phyloP scores from a whole-genome alignment of 306 rosid genomes.

The Vigna trinervia region DNA sequence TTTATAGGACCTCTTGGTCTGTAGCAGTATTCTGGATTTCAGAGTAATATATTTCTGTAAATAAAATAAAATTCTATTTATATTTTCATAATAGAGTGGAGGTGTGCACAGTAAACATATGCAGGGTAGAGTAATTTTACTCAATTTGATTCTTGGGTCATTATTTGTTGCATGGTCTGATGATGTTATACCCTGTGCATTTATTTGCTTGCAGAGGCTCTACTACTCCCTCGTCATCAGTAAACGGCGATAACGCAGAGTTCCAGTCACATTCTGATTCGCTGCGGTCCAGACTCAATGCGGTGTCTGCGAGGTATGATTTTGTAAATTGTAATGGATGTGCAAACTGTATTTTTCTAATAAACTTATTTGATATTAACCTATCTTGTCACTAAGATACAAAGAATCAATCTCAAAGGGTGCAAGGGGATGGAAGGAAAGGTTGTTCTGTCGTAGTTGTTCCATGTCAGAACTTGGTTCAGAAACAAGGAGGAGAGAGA shows the following conservation, averaged over 20 bases:
- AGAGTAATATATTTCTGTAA: neutral
- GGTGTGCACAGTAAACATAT: neutral
- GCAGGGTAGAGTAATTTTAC: neutral
- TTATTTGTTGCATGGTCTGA: conserved; percentile 6
- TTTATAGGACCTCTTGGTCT: neutral
- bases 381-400: conserved; percentile 60
- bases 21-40: conserved; percentile 9
- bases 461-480: conserved; percentile 69
- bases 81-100: neutral
- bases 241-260: conserved; percentile 66
- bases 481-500: conserved; percentile 67
- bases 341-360: neutral
- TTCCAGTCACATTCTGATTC: conserved; percentile 81
- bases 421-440: conserved; percentile 86
- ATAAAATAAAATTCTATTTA: conserved; percentile 3
- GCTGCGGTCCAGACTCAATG: conserved; percentile 68
- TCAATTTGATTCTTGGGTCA: neutral
- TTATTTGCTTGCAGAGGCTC: conserved; percentile 53
- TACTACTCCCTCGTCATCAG: conserved; percentile 51
- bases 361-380: conserved; percentile 34
- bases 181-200: conserved; percentile 27
- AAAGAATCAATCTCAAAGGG: conserved; percentile 88
- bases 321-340: conserved; percentile 8
- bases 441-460: conserved; percentile 69
- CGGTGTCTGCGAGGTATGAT: conserved; percentile 73